A percentile compares a stretch with the other conserved stretches of the same genome.
phyloP scores from a whole-genome alignment of 208 protist species.

The Strigomonas culicis region DNA sequence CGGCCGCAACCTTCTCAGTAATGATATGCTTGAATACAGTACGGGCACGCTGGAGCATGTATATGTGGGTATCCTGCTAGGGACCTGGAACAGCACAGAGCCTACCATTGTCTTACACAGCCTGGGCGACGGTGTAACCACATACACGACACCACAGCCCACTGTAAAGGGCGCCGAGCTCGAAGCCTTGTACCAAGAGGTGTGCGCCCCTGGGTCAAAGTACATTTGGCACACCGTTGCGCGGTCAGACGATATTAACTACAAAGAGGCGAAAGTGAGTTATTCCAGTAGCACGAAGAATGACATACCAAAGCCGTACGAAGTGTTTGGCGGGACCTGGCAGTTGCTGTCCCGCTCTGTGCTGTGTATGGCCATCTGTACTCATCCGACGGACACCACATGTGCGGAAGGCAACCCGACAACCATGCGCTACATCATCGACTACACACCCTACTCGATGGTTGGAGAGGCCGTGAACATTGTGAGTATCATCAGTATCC shows the following conservation, averaged over 20 bases:
- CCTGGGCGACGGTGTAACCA: slow-evolving; percentile 19
- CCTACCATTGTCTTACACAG: slow-evolving; percentile 39
- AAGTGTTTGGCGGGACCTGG: slow-evolving; percentile 35
- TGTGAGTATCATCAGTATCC: slow-evolving; percentile 40
- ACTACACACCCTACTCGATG: slow-evolving; percentile 21
- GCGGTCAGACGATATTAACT: slow-evolving; percentile 1
- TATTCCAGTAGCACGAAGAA: slow-evolving; percentile 9
- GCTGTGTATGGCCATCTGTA: slow-evolving; percentile 64
- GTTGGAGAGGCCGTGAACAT: slow-evolving; percentile 21
- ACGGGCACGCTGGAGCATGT: slow-evolving; percentile 32
- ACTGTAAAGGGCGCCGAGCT: slow-evolving; percentile 20
- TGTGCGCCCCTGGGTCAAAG: slow-evolving; percentile 21
- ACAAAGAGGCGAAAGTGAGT: neutral
- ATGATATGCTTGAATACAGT: slow-evolving; percentile 37
- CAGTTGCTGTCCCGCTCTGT: slow-evolving; percentile 34
- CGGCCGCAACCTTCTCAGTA: slow-evolving; percentile 35
- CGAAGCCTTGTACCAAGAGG: slow-evolving; percentile 13
- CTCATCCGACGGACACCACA: slow-evolving; percentile 9
- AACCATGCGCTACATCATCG: slow-evolving; percentile 55
- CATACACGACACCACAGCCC: slow-evolving; percentile 24
- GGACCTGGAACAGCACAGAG: slow-evolving; percentile 20
- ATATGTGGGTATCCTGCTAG: slow-evolving; percentile 32
- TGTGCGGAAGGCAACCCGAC: slow-evolving; percentile 54
- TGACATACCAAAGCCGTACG: slow-evolving; percentile 25
- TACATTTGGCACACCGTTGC: slow-evolving; percentile 63